Base-by-base conservation (phyloP, 2,329 filamentous ascomycete species). In the Trichoderma sp. region DNA sequence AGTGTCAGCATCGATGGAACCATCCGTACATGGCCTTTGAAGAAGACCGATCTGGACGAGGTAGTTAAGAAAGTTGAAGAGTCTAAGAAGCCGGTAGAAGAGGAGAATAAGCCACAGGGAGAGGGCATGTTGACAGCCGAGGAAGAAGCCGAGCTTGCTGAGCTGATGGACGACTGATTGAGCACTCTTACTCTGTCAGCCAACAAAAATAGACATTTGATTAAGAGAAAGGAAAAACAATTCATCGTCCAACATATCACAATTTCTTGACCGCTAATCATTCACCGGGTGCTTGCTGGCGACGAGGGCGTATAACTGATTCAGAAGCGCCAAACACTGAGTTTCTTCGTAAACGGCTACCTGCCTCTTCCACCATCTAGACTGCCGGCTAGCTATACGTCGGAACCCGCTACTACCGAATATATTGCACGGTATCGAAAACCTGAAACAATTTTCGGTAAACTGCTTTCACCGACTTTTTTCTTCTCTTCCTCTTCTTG, bases 1-100 rank as follows among this genome's bases (percentile, higher is more conserved):
- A 97, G 94, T 77, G 92, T 96, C 67, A 89, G 92, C 72, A 96
- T 98, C 74, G 96, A 99, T 80, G 91, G 90, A 2, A 98, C 96
- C 0, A 85, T 98, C 49, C 88, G 96, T 74, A 88, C 86, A 67
- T 99, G 96, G 96, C 89, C 90, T 14, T 81, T 98, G 64, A 85
- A 85, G 61, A 88, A 86, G 86, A 86, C 76, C 21, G 83, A 81
- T 31, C 77, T 89, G n/a, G 85, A 87, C 69, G 81, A 80, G 16
- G 76, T 84, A 24, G 81, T 86, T 14, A 76, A 83, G 73, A 83
- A 81, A 73, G 82, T 83, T 3, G 72, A 76, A 57, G 79, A 85
- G 73, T 83, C 82, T 62, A 76, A 78, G 68, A 86, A 88, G 72
- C 85, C 86, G 2, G 84, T 88, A 71, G 83, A 86, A 73, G 81